Evolutionary conservation across 495 filamentous ascomycete species (phyloP).

Genomic region (Penicillium fimorum): DNA sequence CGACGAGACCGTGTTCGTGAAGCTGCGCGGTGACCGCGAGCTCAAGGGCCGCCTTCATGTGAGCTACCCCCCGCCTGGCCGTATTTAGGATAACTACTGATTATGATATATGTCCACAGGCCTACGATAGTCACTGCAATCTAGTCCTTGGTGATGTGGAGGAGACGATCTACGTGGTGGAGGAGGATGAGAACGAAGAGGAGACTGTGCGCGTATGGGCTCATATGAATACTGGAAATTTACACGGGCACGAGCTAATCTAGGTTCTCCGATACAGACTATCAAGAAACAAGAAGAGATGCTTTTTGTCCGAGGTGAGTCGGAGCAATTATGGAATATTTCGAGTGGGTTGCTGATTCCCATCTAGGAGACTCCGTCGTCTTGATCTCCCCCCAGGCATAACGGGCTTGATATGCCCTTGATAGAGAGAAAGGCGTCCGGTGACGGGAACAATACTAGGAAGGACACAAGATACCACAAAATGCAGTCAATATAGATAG

Average conservation of each 20-base stretch:
- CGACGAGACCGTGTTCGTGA: slow-evolving; percentile 95
- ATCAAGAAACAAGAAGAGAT: slow-evolving; percentile 96
- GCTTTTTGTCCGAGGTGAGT: slow-evolving; percentile 95
- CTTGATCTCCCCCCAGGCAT: slow-evolving; percentile 80
- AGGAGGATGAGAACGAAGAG: slow-evolving; percentile 81
- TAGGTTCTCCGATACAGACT: slow-evolving; percentile 54
- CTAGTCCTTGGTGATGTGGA: slow-evolving; percentile 96
- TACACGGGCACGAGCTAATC: slow-evolving; percentile 14
- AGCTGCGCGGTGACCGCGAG: slow-evolving; percentile 91
- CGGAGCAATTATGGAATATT: neutral
- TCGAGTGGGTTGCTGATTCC: slow-evolving; percentile 13
- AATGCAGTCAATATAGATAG: slow-evolving; percentile 28
- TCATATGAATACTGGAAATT: slow-evolving; percentile 9
- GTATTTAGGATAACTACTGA: slow-evolving; percentile 13
- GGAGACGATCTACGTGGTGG: slow-evolving; percentile 90
- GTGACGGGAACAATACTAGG: slow-evolving; percentile 19
- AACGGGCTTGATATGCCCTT: slow-evolving; percentile 23
- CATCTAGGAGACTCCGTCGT: slow-evolving; percentile 87
- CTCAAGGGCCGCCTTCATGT: slow-evolving; percentile 94
- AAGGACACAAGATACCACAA: slow-evolving; percentile 24
- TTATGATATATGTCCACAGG: slow-evolving; percentile 52
- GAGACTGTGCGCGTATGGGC: slow-evolving; percentile 63
- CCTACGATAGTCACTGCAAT: slow-evolving; percentile 98
- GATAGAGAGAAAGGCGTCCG: slow-evolving; percentile 26
- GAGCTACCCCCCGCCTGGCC: slow-evolving; percentile 30